A percentile compares a stretch with the other conserved stretches of the same genome.
These are phyloP conservation scores for Rhododendron ovatum DNA, from an alignment of 148 eudicot species.

Conservation along the genomic window DNA sequence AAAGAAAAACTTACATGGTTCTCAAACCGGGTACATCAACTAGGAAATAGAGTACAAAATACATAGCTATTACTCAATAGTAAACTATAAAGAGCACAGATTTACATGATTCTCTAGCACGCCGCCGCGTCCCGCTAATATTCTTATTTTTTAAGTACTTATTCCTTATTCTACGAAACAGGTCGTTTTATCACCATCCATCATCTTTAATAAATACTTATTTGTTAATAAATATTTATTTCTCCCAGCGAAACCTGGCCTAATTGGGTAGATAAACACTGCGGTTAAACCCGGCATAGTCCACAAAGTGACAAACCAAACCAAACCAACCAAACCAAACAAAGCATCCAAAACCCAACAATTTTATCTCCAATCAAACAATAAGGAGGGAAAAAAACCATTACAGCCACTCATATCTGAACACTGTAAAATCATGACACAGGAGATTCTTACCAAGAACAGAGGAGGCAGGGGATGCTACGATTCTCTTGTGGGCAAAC, in stretches of 20 bases:
- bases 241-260: too few relatives aligned
- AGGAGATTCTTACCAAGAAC: constrained; percentile 52
- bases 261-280: not conserved
- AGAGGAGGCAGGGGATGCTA: constrained; percentile 43
- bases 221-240: too few relatives aligned
- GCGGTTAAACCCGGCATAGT: not conserved
- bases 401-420: not conserved
- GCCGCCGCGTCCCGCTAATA: too few relatives aligned
- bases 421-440: not conserved
- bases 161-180: too few relatives aligned
- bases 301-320: not conserved
- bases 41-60: not conserved
- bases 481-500: constrained; percentile 44
- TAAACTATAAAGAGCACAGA: not conserved
- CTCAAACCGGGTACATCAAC: not conserved
- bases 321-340: not conserved
- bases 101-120: not conserved
- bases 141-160: too few relatives aligned
- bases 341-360: not conserved
- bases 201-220: too few relatives aligned
- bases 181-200: too few relatives aligned
- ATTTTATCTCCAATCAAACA: not conserved
- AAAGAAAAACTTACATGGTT: not conserved
- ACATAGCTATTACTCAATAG: too few relatives aligned
- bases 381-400: not conserved